Percentiles rank a stretch among this genome's conserved stretches.
Conservation (phyloP, 495 filamentous ascomycete species). For the Xylaria intraflava region DNA sequence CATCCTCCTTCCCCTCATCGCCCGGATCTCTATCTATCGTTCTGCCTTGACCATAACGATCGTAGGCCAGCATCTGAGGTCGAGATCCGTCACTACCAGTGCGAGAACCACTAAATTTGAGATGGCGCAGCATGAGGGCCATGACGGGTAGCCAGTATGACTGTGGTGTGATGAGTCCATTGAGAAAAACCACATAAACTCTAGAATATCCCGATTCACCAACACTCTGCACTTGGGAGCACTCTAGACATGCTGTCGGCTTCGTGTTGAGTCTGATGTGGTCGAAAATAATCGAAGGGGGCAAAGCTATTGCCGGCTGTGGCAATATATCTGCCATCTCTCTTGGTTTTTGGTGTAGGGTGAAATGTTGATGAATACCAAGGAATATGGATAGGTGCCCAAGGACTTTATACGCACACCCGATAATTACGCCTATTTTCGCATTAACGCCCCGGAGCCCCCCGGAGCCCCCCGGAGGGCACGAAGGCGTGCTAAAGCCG, state of each 20-base stretch:
- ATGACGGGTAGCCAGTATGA: constrained; percentile 45
- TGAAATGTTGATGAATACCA: neutral
- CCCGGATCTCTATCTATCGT: constrained; percentile 49
- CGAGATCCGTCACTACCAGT: constrained; percentile 12
- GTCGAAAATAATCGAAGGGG: constrained; percentile 8
- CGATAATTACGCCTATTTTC: no score
- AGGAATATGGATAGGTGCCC: neutral
- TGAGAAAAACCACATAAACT: constrained; percentile 54
- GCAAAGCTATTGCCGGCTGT: constrained; percentile 9
- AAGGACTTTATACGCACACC: no score
- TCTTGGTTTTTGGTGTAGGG: neutral
- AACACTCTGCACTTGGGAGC: constrained; percentile 3
- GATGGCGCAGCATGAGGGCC: constrained; percentile 19
- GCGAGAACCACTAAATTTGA: constrained; percentile 3
- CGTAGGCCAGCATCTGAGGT: constrained; percentile 53
- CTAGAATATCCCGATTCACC: neutral
- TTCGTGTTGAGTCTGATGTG: constrained; percentile 4
- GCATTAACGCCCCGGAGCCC: no score
- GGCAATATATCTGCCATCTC: constrained; percentile 2
- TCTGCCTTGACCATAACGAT: constrained; percentile 58
- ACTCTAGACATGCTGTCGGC: constrained; percentile 3
- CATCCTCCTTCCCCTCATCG: constrained; percentile 35
- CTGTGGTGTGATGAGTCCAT: constrained; percentile 52
- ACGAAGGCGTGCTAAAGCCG: no score
- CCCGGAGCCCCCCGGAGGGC: no score